Evolutionary conservation across 768 basidiomycete genomes (phyloP).

Genomic region (Psilocybe tampanensis): DNA sequence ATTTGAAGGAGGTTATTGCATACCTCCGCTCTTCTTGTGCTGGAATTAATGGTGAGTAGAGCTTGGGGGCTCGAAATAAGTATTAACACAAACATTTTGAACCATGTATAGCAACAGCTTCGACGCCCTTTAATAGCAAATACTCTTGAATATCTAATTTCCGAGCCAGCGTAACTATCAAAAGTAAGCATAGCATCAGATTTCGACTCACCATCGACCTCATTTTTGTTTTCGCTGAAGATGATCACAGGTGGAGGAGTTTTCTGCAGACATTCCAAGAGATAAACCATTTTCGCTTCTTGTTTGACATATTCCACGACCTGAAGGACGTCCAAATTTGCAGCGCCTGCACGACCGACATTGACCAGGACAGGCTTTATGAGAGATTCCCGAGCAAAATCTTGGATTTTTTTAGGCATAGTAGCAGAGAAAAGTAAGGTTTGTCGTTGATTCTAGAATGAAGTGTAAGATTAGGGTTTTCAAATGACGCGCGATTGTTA

Average conservation of each 20-base stretch:
- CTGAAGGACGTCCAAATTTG: constrained; percentile 94
- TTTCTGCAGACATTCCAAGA: constrained; percentile 96
- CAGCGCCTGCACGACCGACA: constrained; percentile 97
- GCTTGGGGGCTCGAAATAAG: not conserved
- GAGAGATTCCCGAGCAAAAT: constrained; percentile 97
- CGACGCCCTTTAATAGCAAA: constrained; percentile 92
- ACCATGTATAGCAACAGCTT: constrained; percentile 98
- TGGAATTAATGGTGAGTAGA: constrained; percentile 29
- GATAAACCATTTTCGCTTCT: constrained; percentile 99
- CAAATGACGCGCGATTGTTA: not conserved
- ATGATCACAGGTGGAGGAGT: constrained; percentile 97
- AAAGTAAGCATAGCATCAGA: not conserved
- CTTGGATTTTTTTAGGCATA: constrained; percentile 98
- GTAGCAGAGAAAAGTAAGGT: constrained; percentile 98
- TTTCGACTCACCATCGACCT: constrained; percentile 84
- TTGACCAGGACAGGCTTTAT: constrained; percentile 95
- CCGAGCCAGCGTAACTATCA: not conserved
- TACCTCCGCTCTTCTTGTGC: constrained; percentile 99
- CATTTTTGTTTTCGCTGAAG: constrained; percentile 99
- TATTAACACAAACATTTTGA: constrained; percentile 74
- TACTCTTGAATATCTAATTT: constrained; percentile 96
- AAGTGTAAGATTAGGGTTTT: not conserved
- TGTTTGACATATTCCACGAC: constrained; percentile 99
- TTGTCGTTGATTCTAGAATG: constrained; percentile 84
- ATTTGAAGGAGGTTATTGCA: constrained; percentile 97